phyloP scores from a whole-genome alignment of 2,329 filamentous ascomycete genomes.

The Cladosporium sp. region DNA sequence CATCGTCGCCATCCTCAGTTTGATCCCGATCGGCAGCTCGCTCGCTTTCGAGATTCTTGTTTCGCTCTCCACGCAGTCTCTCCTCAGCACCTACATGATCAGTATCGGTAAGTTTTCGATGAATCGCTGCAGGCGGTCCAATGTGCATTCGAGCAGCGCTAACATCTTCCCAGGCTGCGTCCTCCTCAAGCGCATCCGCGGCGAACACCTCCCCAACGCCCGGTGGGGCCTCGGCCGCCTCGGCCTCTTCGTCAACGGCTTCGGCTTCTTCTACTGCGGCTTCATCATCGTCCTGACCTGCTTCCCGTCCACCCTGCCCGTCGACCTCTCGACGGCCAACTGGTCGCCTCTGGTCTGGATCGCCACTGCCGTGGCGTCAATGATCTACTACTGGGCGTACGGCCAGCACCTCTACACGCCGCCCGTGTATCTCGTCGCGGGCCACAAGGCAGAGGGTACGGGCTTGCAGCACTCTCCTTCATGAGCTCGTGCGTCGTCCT shows the following conservation, averaged over 20 bases:
- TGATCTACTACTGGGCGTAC: slow-evolving; percentile 23
- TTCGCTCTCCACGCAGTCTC: slow-evolving; percentile 29
- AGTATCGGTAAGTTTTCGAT: slow-evolving; percentile 19
- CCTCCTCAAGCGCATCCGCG: slow-evolving; percentile 16
- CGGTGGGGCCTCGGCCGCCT: slow-evolving; percentile 21
- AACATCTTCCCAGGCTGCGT: slow-evolving; percentile 17
- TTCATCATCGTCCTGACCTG: slow-evolving; percentile 28
- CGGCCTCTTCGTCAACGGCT: slow-evolving; percentile 23
- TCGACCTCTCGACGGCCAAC: slow-evolving; percentile 22
- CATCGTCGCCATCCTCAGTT: slow-evolving; percentile 27
- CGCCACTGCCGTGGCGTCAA: slow-evolving; percentile 21
- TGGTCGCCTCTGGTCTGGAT: slow-evolving; percentile 28
- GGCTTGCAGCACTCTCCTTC: slow-evolving; percentile 17
- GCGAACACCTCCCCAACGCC: slow-evolving; percentile 18
- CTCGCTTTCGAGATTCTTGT: slow-evolving; percentile 29
- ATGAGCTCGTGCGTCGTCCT: not conserved
- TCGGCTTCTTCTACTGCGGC: slow-evolving; percentile 21
- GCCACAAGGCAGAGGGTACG: slow-evolving; percentile 19
- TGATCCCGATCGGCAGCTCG: slow-evolving; percentile 32
- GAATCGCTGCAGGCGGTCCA: no score
- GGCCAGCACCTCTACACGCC: slow-evolving; percentile 25
- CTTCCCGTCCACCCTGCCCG: slow-evolving; percentile 25
- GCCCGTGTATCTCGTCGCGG: slow-evolving; percentile 25
- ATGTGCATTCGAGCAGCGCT: not conserved
- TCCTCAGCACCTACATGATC: slow-evolving; percentile 32